Conservation (phyloP, 2,329 filamentous ascomycete species). For the Penicillium sclerotiorum region DNA sequence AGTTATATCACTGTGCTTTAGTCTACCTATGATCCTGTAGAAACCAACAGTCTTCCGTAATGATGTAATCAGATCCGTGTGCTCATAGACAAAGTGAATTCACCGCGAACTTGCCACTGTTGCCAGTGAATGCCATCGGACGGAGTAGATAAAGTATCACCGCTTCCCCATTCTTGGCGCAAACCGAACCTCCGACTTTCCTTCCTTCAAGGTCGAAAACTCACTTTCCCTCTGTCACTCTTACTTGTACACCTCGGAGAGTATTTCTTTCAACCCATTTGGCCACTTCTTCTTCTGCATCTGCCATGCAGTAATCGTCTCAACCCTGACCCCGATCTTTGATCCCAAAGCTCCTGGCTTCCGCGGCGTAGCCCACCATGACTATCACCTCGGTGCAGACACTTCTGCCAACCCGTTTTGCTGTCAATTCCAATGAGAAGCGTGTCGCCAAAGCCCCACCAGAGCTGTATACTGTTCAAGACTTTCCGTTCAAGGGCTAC, state of each 20-base stretch:
- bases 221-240: background rate
- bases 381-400: slow-evolving; percentile 46
- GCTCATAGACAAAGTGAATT: too few species aligned
- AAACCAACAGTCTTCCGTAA: too few species aligned
- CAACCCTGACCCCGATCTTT: slow-evolving; percentile 11
- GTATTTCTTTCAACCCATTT: background rate
- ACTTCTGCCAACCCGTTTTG: slow-evolving; percentile 40
- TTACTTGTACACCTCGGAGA: background rate
- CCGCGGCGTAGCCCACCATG: slow-evolving; percentile 37
- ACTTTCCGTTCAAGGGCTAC: slow-evolving; percentile 64
- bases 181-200: slow-evolving; percentile 3
- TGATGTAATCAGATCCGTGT: too few species aligned
- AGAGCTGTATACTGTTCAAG: slow-evolving; percentile 56
- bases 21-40: too few species aligned
- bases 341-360: slow-evolving; percentile 25
- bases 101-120: too few species aligned
- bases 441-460: slow-evolving; percentile 58
- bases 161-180: slow-evolving; percentile 10
- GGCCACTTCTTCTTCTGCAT: background rate
- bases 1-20: too few species aligned
- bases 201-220: background rate
- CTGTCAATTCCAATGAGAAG: slow-evolving; percentile 47
- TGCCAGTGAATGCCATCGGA: background rate
- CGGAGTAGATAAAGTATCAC: background rate
- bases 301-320: slow-evolving; percentile 20